Base-by-base conservation (phyloP, 2,329 filamentous ascomycete species). In the Fusarium albidum region DNA sequence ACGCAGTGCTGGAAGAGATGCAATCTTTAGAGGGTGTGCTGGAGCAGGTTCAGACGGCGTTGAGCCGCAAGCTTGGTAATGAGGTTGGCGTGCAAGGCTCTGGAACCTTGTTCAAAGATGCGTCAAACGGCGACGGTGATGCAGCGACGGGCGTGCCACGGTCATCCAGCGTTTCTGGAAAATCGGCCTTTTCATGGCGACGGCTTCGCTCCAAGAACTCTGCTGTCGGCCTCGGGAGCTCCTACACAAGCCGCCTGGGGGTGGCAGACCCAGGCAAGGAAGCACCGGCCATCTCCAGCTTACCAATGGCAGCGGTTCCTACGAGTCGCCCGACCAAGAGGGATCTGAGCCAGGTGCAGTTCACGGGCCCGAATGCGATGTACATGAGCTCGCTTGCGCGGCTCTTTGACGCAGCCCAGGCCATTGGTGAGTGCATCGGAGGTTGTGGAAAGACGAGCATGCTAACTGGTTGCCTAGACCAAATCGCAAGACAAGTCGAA, bases 401-500 rank as follows among this genome's bases (percentile, higher is more conserved):
- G 65, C 77, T 99, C 61, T 99, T 96, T 73, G 95, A 98, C 77
- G 92, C 93, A 61, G 94, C 88, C 47, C 95, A 98, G 77, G 85
- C 93, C 51, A 81, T 99, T 70, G 95, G 95, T 97, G 82, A 80
- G 87, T 65, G 14, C 6, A 17, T 13, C 4, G 10, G 0, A 5
- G 6, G 14, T 3, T n/a, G 6, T 3, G 13, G 26, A 14, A 10
- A 2, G 33, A 9, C 13, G 1, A 8, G 12, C 4, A 44, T 38
- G 33, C 68, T 76, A 52, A 76, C 59, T 25, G 21, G 17, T 5
- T 18, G 2, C 48, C 32, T 66, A 96, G 92, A 97, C 79, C 91
- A 96, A 85, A 94, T 98, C 72, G 92, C 93, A 46, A 90, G 94
- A 62, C 94, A 97, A 78, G 92, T 97, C 39, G 94, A 97, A 71